Evolutionary conservation across 495 filamentous ascomycete species (phyloP), one percentile per base, ranked within the genome.

Genomic region (Xylaria castorea): DNA sequence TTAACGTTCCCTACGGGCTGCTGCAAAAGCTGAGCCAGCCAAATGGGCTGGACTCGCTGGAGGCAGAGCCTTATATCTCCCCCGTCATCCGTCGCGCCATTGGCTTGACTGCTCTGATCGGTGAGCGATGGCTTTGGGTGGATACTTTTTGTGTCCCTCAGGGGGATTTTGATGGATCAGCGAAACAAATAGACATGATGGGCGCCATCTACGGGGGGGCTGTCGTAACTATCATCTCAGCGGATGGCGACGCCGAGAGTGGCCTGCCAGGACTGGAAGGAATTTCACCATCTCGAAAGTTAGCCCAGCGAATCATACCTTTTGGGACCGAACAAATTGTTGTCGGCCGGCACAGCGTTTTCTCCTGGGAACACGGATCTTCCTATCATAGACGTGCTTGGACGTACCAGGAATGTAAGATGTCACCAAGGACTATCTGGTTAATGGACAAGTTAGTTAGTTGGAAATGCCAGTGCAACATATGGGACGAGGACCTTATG

Each of bases 221-320:
- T 55, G 22, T 55, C 51, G 25, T 55, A 22, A 55, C 51, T 55
- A 55, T 55, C 51, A 4, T 27, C 51, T 55, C 51, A 30, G 51
- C 51, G 3, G 51, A 55, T 30, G 51, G 51, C 11, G 25, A 55
- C 11, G 25, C 25, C 4, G 51, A 55, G 11, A 55, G 51, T 27
- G 51, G 51, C 22, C 12, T 55, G 11, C 3, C 14, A 12, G 51
- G 51, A 4, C 25, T 55, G 3, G 22, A 55, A 30, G 51, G 51
- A 30, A 16, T 30, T n/a, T 55, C 51, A 55, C 51, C 51, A 1
- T 30, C 51, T 5, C 51, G 51, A 14, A 14, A 55, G 25, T 30
- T 55, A 55, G 9, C 3, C 11, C 51, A 55, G 22, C 1, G 9
- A 16, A 55, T 55, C 11, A 30, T 55, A 4, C 51, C 51, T 14